Percentiles rank a stretch among this genome's conserved stretches.
These are phyloP conservation scores for Colletotrichum brevisporum DNA, from an alignment of 2,329 filamentous ascomycete species.

Conservation along the genomic window DNA sequence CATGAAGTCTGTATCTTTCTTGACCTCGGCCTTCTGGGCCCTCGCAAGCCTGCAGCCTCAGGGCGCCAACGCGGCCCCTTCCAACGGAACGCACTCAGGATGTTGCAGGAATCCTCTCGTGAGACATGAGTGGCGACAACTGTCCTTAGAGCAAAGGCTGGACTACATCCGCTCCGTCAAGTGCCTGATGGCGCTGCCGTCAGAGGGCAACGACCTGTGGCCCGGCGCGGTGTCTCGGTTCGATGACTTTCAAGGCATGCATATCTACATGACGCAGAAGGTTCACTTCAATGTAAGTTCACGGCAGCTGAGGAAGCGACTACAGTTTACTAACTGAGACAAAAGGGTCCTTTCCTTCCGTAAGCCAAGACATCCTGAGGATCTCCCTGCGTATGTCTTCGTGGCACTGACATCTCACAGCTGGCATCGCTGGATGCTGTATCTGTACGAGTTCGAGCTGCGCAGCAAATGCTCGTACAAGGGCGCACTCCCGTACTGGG, in stretches of 20 bases:
- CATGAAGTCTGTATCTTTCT: background rate
- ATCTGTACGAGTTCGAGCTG: conserved; percentile 45
- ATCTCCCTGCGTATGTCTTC: background rate
- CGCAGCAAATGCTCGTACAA: conserved; percentile 43
- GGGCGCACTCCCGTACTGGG: conserved; percentile 45
- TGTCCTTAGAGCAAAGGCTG: conserved; percentile 21
- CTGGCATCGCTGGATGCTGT: conserved; percentile 36
- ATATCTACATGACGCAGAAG: conserved; percentile 44
- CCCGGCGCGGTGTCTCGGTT: conserved; percentile 43
- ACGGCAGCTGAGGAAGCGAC: background rate
- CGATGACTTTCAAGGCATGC: conserved; percentile 46
- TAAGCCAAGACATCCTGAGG: background rate
- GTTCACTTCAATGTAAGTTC: conserved; percentile 41
- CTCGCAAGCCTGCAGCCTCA: background rate
- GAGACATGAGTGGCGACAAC: conserved; percentile 1
- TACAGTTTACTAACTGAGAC: background rate
- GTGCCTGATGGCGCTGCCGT: conserved; percentile 24
- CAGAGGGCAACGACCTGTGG: conserved; percentile 12
- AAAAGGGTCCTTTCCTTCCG: conserved; percentile 4
- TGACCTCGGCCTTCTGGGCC: background rate
- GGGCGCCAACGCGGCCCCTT: background rate
- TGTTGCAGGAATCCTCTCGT: background rate
- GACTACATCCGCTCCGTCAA: conserved; percentile 35
- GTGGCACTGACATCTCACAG: background rate
- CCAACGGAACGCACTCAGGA: background rate